phyloP scores from a whole-genome alignment of 2,329 filamentous ascomycete genomes.

The Fusarium luffae region DNA sequence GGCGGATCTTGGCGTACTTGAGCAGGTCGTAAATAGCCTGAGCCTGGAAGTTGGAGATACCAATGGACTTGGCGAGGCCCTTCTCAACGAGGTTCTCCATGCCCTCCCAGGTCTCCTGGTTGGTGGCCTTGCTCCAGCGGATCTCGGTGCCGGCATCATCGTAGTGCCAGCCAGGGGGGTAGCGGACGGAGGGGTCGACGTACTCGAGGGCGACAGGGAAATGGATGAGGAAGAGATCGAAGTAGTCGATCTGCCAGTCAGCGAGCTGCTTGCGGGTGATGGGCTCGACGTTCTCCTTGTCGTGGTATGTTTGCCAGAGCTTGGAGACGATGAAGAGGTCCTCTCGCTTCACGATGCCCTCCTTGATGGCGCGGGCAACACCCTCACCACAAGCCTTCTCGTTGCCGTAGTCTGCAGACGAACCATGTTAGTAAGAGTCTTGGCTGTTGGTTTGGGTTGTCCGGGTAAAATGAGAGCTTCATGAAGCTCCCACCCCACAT shows the following conservation, averaged over 20 bases:
- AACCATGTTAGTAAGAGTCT: slow-evolving; percentile 10
- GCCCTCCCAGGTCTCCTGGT: slow-evolving; percentile 84
- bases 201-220: slow-evolving; percentile 90
- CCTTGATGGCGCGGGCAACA: slow-evolving; percentile 81
- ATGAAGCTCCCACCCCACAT: slow-evolving; percentile 32
- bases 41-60: slow-evolving; percentile 85
- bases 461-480: slow-evolving; percentile 18
- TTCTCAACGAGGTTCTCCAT: slow-evolving; percentile 80
- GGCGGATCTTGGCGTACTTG: slow-evolving; percentile 78
- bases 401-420: slow-evolving; percentile 80
- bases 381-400: slow-evolving; percentile 82
- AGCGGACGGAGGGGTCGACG: slow-evolving; percentile 81
- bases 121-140: slow-evolving; percentile 73
- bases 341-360: slow-evolving; percentile 82
- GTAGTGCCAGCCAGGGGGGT: slow-evolving; percentile 82
- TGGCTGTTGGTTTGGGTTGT: background rate
- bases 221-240: slow-evolving; percentile 90
- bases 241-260: slow-evolving; percentile 89
- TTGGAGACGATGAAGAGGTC: slow-evolving; percentile 94
- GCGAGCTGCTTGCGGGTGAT: slow-evolving; percentile 81
- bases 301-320: slow-evolving; percentile 94
- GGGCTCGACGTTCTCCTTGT: slow-evolving; percentile 78
- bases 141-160: slow-evolving; percentile 69
- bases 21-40: slow-evolving; percentile 82
- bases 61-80: slow-evolving; percentile 77